Evolutionary conservation across 768 basidiomycete genomes (phyloP).

Genomic region (Crucibulum laeve): DNA sequence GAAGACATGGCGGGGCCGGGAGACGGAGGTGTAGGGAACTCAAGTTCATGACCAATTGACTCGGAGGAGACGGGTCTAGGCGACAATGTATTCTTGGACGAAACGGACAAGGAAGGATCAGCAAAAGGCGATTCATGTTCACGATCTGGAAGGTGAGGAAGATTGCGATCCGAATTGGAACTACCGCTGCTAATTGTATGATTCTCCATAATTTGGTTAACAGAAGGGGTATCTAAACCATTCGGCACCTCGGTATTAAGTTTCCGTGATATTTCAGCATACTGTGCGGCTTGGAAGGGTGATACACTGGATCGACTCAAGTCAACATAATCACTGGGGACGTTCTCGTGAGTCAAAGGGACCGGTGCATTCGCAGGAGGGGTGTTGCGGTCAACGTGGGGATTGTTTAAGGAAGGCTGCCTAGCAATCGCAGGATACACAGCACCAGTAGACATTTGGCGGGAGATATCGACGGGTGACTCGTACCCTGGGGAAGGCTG

Average conservation of each 20-base stretch:
- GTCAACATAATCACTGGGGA: slow-evolving; percentile 51
- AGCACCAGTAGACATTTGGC: too few species aligned
- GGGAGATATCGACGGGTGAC: slow-evolving; percentile 6
- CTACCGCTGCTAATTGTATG: slow-evolving; percentile 6
- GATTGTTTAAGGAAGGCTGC: too few species aligned
- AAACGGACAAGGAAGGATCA: slow-evolving; percentile 14
- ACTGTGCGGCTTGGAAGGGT: slow-evolving; percentile 73
- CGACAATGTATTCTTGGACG: neutral
- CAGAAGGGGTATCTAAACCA: slow-evolving; percentile 27
- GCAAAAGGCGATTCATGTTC: slow-evolving; percentile 19
- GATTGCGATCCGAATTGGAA: slow-evolving; percentile 15
- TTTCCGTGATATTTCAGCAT: slow-evolving; percentile 61
- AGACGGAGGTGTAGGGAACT: slow-evolving; percentile 36
- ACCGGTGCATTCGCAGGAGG: neutral
- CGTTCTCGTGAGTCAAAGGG: slow-evolving; percentile 5
- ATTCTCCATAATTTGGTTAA: slow-evolving; percentile 14
- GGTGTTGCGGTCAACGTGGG: neutral
- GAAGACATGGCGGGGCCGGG: slow-evolving; percentile 23
- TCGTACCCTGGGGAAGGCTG: slow-evolving; percentile 13
- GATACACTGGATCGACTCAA: slow-evolving; percentile 66
- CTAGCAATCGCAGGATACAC: too few species aligned
- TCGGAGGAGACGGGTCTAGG: neutral
- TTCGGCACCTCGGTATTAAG: slow-evolving; percentile 39
- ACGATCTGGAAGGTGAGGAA: slow-evolving; percentile 19
- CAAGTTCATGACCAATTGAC: slow-evolving; percentile 17